Evolutionary conservation across 2,329 filamentous ascomycete genomes (phyloP).

Genomic region (Colletotrichum gigasporum): DNA sequence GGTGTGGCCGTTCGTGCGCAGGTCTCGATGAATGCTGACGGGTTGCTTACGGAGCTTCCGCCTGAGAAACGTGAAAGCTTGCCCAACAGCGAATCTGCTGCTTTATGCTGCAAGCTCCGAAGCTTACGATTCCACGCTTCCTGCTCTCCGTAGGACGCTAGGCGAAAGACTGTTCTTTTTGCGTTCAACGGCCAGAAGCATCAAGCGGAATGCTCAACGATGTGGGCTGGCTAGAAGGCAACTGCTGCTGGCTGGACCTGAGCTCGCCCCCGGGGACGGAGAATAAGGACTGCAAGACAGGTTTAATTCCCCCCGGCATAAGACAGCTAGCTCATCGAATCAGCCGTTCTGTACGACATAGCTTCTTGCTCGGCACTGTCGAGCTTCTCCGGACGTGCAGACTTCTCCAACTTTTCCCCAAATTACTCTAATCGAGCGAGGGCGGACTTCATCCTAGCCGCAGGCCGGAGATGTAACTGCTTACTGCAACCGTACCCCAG

Average conservation of each 20-base stretch:
- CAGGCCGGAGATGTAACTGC: conserved; percentile 17
- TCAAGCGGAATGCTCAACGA: background rate
- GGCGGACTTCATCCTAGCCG: conserved; percentile 11
- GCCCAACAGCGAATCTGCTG: background rate
- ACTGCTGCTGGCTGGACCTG: background rate
- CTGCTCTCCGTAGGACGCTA: background rate
- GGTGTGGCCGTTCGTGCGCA: background rate
- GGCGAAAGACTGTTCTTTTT: background rate
- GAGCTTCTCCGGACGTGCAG: conserved; percentile 6
- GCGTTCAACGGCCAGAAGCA: background rate
- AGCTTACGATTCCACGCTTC: background rate
- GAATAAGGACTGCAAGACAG: conserved; percentile 6
- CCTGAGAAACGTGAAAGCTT: conserved; percentile 10
- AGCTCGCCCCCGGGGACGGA: background rate
- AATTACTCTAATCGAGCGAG: conserved; percentile 20
- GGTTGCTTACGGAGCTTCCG: conserved; percentile 14
- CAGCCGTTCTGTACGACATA: conserved; percentile 24
- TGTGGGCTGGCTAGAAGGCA: background rate
- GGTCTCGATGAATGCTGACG: background rate
- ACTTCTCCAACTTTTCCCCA: conserved; percentile 32
- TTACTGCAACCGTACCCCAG: conserved; percentile 20
- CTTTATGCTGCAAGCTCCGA: background rate
- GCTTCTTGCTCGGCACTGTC: conserved; percentile 22
- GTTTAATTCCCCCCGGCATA: conserved; percentile 4
- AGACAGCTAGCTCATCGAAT: conserved; percentile 5